phyloP scores from a whole-genome alignment of 371 early-diverging fungal species.

The Lichtheimia hyalospora region DNA sequence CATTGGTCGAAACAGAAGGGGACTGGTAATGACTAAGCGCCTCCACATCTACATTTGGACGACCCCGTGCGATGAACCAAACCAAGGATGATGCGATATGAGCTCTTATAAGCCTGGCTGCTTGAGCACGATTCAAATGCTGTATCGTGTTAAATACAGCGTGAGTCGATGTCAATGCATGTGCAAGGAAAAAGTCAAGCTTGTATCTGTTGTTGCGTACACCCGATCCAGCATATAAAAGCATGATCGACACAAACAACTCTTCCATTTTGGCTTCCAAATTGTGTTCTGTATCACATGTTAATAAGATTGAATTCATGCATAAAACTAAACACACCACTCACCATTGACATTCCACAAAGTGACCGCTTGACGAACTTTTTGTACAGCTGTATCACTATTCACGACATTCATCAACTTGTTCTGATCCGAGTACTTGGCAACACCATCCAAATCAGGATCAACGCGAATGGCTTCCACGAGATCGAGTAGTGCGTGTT shows the following conservation, averaged over 20 bases:
- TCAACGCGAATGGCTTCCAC: constrained; percentile 29
- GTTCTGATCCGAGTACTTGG: constrained; percentile 12
- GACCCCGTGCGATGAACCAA: constrained; percentile 39
- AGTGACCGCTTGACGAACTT: not conserved
- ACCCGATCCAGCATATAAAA: constrained; percentile 33
- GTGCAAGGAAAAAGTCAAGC: constrained; percentile 55
- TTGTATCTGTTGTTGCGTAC: constrained; percentile 27
- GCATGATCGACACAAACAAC: constrained; percentile 20
- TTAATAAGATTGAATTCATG: not conserved
- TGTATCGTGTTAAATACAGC: constrained; percentile 47
- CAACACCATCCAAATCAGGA: constrained; percentile 28
- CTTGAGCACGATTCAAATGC: constrained; percentile 25
- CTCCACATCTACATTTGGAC: constrained; percentile 38
- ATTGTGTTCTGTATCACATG: constrained; percentile 23
- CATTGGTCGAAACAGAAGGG: not conserved
- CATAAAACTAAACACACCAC: too few species aligned
- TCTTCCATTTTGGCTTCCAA: constrained; percentile 35
- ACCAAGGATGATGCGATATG: constrained; percentile 32
- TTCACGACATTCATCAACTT: constrained; percentile 20
- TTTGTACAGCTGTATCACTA: constrained; percentile 25
- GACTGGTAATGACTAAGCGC: constrained; percentile 29
- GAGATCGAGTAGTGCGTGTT: constrained; percentile 13
- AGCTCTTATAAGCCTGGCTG: constrained; percentile 37
- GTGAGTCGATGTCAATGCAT: constrained; percentile 52
- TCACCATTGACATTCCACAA: not conserved